phyloP scores from a whole-genome alignment of 2,329 filamentous ascomycete genomes.

The Geoglossum cookeanum region DNA sequence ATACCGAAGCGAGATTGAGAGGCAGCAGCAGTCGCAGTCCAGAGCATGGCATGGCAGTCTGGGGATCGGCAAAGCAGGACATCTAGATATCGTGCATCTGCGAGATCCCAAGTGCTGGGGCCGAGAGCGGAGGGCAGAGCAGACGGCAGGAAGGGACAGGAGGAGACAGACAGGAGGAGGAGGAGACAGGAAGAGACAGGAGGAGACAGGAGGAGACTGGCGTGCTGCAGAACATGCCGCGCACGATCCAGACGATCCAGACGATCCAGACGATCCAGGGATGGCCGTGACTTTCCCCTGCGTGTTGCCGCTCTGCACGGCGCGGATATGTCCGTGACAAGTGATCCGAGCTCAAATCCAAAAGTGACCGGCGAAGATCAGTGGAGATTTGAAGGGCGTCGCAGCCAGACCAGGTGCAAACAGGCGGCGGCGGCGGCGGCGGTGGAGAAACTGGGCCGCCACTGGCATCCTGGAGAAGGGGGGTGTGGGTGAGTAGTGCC shows the following conservation, averaged over 20 bases:
- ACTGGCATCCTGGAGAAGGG: not conserved
- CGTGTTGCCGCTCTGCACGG: conserved; percentile 2
- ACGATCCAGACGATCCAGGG: not conserved
- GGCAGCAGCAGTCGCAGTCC: not conserved
- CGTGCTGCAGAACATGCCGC: not conserved
- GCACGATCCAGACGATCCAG: not conserved
- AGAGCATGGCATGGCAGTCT: not conserved
- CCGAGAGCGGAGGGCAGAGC: not conserved
- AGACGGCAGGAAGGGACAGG: not conserved
- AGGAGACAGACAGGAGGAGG: not conserved
- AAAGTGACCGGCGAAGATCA: not conserved
- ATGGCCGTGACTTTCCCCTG: not conserved
- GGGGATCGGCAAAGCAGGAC: not conserved
- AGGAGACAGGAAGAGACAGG: not conserved
- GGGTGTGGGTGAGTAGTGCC: too few species aligned
- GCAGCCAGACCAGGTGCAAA: not conserved
- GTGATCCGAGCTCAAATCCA: not conserved
- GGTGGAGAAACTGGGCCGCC: not conserved
- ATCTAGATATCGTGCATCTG: conserved; percentile 3
- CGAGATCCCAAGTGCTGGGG: not conserved
- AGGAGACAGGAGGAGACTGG: not conserved
- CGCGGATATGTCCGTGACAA: conserved; percentile 1
- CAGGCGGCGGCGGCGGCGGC: too few species aligned
- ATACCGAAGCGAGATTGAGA: not conserved
- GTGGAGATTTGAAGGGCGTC: conserved; percentile 1